phyloP scores from a whole-genome alignment of 2,329 filamentous ascomycete genomes.

The Colletotrichum echinochloae region DNA sequence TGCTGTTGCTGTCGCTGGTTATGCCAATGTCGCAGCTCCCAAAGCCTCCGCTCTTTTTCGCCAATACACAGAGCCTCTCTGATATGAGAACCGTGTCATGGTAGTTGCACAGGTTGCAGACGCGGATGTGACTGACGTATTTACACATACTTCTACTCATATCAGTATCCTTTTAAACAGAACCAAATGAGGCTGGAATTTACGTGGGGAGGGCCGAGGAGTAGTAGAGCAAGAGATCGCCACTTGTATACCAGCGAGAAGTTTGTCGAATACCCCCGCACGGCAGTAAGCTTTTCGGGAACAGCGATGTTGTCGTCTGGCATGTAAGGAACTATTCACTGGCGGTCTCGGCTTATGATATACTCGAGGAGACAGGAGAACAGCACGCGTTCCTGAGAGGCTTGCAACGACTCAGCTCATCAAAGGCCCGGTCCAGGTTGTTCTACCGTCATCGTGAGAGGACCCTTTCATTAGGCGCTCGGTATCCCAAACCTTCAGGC shows the following conservation, averaged over 20 bases:
- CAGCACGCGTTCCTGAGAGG: not conserved
- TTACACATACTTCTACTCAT: constrained; percentile 48
- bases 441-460: constrained; percentile 10
- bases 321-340: no score
- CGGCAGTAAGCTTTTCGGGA: not conserved
- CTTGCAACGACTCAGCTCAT: not conserved
- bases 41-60: constrained; percentile 49
- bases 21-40: constrained; percentile 52
- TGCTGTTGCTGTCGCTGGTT: constrained; percentile 46
- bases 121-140: constrained; percentile 52
- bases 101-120: constrained; percentile 50
- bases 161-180: not conserved
- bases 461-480: not conserved
- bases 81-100: constrained; percentile 54
- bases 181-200: not conserved
- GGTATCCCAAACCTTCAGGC: constrained; percentile 14
- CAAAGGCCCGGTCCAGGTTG: not conserved
- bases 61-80: constrained; percentile 49
- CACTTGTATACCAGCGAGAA: no score
- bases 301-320: not conserved
- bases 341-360: not conserved
- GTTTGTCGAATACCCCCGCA: not conserved
- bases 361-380: not conserved
- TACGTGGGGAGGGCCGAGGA: not conserved
- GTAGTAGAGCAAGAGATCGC: not conserved